Evolutionary conservation across 1,284 basidiomycete species (phyloP).

Genomic region (Boletus holoroseus): DNA sequence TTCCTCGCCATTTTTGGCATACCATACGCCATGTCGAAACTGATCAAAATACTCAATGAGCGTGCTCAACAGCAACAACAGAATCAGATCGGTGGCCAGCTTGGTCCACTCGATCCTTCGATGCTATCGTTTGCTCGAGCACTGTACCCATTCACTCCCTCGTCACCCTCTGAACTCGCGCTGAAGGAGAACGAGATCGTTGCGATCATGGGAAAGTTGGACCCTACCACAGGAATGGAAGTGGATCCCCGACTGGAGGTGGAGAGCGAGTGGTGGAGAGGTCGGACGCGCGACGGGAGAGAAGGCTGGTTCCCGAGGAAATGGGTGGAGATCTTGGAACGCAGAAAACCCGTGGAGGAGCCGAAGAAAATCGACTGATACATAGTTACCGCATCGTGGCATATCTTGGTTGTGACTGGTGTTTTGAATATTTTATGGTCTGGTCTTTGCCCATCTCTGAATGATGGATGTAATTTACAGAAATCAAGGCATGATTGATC

Average conservation of each 20-base stretch:
- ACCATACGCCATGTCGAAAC: constrained; percentile 90
- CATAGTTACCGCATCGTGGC: not conserved
- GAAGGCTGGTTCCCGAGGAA: constrained; percentile 97
- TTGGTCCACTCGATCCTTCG: constrained; percentile 65
- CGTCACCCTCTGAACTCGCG: constrained; percentile 72
- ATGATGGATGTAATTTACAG: not conserved
- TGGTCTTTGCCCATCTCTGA: not conserved
- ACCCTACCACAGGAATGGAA: constrained; percentile 63
- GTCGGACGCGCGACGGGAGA: constrained; percentile 87
- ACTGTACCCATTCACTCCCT: constrained; percentile 74
- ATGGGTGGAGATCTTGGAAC: constrained; percentile 74
- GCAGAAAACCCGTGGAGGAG: constrained; percentile 33
- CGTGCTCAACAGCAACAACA: constrained; percentile 49
- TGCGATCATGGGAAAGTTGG: constrained; percentile 82
- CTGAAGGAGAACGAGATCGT: constrained; percentile 92
- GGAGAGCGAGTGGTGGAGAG: constrained; percentile 93
- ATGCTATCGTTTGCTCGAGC: constrained; percentile 86
- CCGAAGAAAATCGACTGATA: constrained; percentile 41
- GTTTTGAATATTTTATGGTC: not conserved
- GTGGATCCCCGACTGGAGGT: constrained; percentile 70
- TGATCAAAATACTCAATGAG: constrained; percentile 76
- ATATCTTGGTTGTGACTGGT: not conserved
- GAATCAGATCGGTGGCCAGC: constrained; percentile 33
- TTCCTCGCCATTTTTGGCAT: constrained; percentile 93
- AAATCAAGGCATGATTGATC: too few species aligned